Conservation (phyloP, 345 rosid genomes). For the Eucalyptus cladocalyx region DNA sequence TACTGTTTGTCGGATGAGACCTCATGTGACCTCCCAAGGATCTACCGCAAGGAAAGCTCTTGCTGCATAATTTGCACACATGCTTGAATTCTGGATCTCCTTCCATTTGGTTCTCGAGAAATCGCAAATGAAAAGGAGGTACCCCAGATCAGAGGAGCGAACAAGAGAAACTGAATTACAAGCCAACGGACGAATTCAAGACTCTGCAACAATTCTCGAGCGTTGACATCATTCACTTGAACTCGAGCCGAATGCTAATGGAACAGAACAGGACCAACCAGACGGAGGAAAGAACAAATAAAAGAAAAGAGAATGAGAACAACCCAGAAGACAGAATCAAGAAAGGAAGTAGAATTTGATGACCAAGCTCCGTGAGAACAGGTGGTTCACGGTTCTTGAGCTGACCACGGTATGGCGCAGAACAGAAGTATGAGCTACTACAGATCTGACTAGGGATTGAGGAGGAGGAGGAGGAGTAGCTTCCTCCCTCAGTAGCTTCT, state of each 20-base stretch:
- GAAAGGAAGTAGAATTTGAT: neutral
- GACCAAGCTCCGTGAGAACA: neutral
- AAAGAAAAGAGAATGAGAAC: neutral
- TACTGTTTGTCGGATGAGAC: conserved; percentile 21
- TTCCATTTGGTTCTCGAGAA: neutral
- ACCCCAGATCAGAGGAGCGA: conserved; percentile 23
- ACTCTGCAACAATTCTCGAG: neutral
- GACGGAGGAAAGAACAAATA: neutral
- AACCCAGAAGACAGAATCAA: neutral
- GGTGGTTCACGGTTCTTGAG: neutral
- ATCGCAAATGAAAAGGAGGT: neutral
- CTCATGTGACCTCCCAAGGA: conserved; percentile 72
- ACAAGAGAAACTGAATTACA: neutral
- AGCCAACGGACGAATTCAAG: neutral
- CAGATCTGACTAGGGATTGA: neutral
- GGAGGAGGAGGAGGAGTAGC: neutral
- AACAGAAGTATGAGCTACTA: neutral
- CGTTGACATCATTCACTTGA: neutral
- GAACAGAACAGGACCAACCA: neutral
- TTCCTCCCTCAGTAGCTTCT: neutral
- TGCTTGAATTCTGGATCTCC: conserved; percentile 20
- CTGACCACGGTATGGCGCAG: neutral
- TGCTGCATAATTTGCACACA: conserved; percentile 47
- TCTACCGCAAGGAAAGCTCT: conserved; percentile 52
- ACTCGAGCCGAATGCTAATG: neutral